A percentile compares a stretch with the other conserved stretches of the same genome.
Conservation (phyloP, 2,329 filamentous ascomycete species). For the Verticillium longisporum region DNA sequence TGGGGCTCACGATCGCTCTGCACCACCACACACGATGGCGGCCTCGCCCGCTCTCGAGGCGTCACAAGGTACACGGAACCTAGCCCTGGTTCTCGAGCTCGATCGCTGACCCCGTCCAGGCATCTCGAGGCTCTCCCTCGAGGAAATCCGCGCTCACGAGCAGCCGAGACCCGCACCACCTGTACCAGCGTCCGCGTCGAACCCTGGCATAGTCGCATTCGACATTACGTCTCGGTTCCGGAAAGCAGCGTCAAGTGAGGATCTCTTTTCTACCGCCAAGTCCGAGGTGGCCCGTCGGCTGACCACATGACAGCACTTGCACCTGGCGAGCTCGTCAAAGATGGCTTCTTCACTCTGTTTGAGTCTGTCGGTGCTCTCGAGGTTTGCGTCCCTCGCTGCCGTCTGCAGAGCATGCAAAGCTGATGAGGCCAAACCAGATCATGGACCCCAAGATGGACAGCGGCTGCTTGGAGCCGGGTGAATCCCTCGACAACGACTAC, state of each 20-base stretch:
- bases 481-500: slow-evolving; percentile 79
- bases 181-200: slow-evolving; percentile 11
- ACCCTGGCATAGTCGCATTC: slow-evolving; percentile 41
- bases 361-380: slow-evolving; percentile 87
- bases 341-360: slow-evolving; percentile 89
- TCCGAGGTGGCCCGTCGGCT: not conserved
- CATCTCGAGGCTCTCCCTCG: slow-evolving; percentile 33
- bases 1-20: not conserved
- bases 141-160: slow-evolving; percentile 19
- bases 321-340: slow-evolving; percentile 82
- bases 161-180: slow-evolving; percentile 27
- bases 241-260: slow-evolving; percentile 44
- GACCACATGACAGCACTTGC: slow-evolving; percentile 51
- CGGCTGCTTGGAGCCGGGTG: slow-evolving; percentile 70
- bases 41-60: not conserved
- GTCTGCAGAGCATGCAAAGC: not conserved
- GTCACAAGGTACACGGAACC: not conserved
- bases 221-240: slow-evolving; percentile 54
- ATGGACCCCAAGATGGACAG: slow-evolving; percentile 99
- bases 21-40: not conserved
- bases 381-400: slow-evolving; percentile 29
- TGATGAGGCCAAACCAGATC: slow-evolving; percentile 52
- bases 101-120: slow-evolving; percentile 18
- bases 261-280: not conserved
- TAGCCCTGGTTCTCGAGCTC: not conserved